A percentile compares a stretch with the other conserved stretches of the same genome.
Conservation (phyloP, 164 flowering plant genomes). For the Chimonanthus salicifolius region DNA sequence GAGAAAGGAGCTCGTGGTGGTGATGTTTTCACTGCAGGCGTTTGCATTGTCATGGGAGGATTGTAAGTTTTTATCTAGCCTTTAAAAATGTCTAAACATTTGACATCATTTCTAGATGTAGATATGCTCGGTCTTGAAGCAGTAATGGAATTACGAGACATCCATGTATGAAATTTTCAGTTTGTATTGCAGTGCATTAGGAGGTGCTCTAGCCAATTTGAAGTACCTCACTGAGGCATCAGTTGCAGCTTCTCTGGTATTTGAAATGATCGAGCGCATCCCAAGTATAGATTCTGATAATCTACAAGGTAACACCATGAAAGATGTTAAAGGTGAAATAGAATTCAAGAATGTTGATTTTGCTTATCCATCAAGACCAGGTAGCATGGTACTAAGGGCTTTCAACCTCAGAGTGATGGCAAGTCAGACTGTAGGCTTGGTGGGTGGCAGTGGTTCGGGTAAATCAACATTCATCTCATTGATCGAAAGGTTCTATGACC, state of each 20-base stretch:
- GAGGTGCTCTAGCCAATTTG: conserved; percentile 30
- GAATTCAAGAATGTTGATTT: conserved; percentile 38
- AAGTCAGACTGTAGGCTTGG: conserved; percentile 42
- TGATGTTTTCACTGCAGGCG: conserved; percentile 26
- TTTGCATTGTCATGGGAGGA: conserved; percentile 33
- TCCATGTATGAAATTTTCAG: neutral
- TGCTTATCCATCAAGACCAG: conserved; percentile 48
- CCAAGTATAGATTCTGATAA: conserved; percentile 28
- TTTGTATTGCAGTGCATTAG: conserved; percentile 18
- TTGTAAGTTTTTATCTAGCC: conserved; percentile 24
- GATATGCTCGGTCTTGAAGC: neutral
- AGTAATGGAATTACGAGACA: neutral
- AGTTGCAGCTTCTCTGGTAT: conserved; percentile 27
- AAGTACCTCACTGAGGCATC: conserved; percentile 35
- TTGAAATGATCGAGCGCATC: conserved; percentile 25
- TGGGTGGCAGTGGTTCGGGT: conserved; percentile 62
- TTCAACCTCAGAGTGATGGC: conserved; percentile 30
- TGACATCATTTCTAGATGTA: neutral
- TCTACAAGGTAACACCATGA: conserved; percentile 20
- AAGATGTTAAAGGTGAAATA: conserved; percentile 29
- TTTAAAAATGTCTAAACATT: neutral
- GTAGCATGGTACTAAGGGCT: conserved; percentile 19
- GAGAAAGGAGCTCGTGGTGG: conserved; percentile 33
- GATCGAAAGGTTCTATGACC: conserved; percentile 54
- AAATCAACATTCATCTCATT: conserved; percentile 48